phyloP scores from a whole-genome alignment of 1,284 basidiomycete genomes.

The Trametes polyzona region DNA sequence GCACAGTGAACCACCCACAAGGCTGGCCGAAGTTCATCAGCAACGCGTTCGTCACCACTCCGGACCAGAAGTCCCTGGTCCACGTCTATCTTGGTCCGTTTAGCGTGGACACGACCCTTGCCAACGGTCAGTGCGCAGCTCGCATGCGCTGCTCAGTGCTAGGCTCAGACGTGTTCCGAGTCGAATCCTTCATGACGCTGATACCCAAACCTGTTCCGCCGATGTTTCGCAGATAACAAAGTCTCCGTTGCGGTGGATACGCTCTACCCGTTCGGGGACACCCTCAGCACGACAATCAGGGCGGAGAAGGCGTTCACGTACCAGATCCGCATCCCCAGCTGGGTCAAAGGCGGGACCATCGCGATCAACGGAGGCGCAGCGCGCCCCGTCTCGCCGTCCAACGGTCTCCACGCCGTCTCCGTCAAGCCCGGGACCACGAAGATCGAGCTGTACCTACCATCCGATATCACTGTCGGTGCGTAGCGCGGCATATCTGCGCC shows the following conservation, averaged over 20 bases:
- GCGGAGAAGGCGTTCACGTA: slow-evolving; percentile 55
- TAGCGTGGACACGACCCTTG: slow-evolving; percentile 46
- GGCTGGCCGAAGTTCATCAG: slow-evolving; percentile 65
- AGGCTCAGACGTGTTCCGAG: background rate
- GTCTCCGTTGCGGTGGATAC: slow-evolving; percentile 56
- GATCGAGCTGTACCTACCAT: slow-evolving; percentile 50
- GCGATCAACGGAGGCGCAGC: slow-evolving; percentile 47
- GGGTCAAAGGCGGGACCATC: slow-evolving; percentile 55
- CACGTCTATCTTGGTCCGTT: slow-evolving; percentile 64
- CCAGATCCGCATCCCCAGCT: slow-evolving; percentile 58
- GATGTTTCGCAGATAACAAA: slow-evolving; percentile 38
- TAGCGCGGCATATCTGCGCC: background rate
- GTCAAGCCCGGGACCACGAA: slow-evolving; percentile 50
- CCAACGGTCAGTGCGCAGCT: slow-evolving; percentile 39
- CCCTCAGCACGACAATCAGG: slow-evolving; percentile 51
- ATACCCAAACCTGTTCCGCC: background rate
- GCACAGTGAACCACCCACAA: slow-evolving; percentile 65
- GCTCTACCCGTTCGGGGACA: slow-evolving; percentile 61
- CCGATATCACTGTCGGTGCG: slow-evolving; percentile 52
- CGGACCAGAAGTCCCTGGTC: slow-evolving; percentile 52
- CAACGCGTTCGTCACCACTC: slow-evolving; percentile 58
- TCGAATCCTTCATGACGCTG: background rate
- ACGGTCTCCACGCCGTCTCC: slow-evolving; percentile 51
- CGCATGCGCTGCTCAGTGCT: background rate
- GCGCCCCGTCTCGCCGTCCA: slow-evolving; percentile 43